Conservation (phyloP, 768 basidiomycete species). For the Pholiota microspora region DNA sequence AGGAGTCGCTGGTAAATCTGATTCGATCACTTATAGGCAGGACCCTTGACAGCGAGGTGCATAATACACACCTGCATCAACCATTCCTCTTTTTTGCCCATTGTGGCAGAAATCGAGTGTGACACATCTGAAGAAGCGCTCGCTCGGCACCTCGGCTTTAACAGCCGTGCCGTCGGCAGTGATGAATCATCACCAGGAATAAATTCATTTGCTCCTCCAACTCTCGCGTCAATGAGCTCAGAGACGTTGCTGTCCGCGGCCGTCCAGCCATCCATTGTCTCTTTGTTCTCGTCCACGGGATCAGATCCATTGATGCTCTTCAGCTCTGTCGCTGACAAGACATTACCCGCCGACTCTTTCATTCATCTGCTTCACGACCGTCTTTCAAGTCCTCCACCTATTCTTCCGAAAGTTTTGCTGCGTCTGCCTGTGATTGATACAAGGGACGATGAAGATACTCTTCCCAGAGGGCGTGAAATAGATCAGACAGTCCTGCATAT, state of each 20-base stretch:
- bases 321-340: conserved; percentile 40
- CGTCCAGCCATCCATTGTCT: conserved; percentile 63
- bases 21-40: neutral
- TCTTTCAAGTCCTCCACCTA: conserved; percentile 48
- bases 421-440: conserved; percentile 29
- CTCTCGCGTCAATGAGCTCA: neutral
- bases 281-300: conserved; percentile 73
- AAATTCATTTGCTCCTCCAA: too few relatives aligned
- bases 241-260: conserved; percentile 51
- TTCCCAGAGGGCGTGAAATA: conserved; percentile 35
- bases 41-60: conserved; percentile 4
- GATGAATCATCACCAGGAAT: too few relatives aligned
- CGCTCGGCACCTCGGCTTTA: neutral
- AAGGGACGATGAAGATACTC: conserved; percentile 25
- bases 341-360: conserved; percentile 60
- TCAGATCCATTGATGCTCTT: conserved; percentile 63
- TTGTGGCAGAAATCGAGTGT: neutral
- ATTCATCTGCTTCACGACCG: conserved; percentile 62
- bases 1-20: conserved; percentile 9
- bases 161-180: neutral
- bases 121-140: neutral
- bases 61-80: neutral
- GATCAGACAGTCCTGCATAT: conserved; percentile 75
- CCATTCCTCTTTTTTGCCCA: neutral
- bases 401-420: conserved; percentile 45